Base-by-base conservation (phyloP, 2,329 filamentous ascomycete genomes). In the Aspergillus sp. region DNA sequence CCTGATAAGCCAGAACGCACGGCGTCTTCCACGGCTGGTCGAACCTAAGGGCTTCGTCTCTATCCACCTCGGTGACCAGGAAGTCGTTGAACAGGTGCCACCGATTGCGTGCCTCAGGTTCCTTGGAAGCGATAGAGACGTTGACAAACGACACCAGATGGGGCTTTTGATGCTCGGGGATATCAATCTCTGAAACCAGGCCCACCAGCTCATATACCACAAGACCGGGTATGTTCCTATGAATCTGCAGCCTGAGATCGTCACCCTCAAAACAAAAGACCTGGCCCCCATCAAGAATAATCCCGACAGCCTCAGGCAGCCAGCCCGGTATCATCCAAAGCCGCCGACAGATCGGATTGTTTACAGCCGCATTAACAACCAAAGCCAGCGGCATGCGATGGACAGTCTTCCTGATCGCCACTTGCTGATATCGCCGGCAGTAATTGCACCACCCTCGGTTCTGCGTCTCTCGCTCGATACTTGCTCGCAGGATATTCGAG, bases 41-140 rank as follows among this genome's bases (percentile, higher is more conserved):
- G 58, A 96, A 98, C 15, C 81, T 78, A 12, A 96, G 67, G 0
- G 89, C 93, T 54, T 98, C 89, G 40, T 86, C 80, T 16, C 75
- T 73, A 19, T 80, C 75, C 11, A 94, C 75, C 7, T 81, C 78
- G 8, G 83, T 77, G 14, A 98, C 93, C 22, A 94, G 64, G 51
- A 98, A 98, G 60, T 98, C 91, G 48, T 98, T 98, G 66, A 98
- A 95, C 1, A 98, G 63, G 60, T 96, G 86, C 93, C 93, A 98
- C 47, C 81, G 80, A 49, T 75, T 80, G 42, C 77, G 71, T 3
- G 65, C 66, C 1, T 75, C 70, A 1, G 72, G 56, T 19, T 58
- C 43, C 5, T 49, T 48, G 15, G 55, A 52, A 7, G 58, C 66
- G 4, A 66, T 53, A 26, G 59, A 67, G 74, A 86, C 82, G 55